These are phyloP conservation scores for Maudiozyma serrabonitensis DNA, from an alignment of 805 yeast genomes.

Conservation along the genomic window DNA sequence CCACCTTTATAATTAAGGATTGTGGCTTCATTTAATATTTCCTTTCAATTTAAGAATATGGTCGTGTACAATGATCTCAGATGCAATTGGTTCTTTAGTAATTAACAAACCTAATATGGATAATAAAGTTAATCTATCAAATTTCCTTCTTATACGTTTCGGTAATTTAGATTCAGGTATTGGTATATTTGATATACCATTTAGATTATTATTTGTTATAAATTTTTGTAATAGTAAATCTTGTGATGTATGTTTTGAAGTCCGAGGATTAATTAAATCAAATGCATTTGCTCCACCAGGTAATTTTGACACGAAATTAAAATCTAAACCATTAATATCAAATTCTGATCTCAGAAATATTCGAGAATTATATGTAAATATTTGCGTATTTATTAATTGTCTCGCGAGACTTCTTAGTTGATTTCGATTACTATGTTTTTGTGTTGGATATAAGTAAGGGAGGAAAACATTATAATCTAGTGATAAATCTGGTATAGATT, in stretches of 20 bases:
- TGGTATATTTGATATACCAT: slow-evolving; percentile 3
- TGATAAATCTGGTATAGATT: neutral
- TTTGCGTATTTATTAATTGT: neutral
- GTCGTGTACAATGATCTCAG: slow-evolving; percentile 1
- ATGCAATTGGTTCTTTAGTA: neutral
- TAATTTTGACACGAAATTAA: slow-evolving; percentile 8
- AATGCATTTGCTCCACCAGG: neutral
- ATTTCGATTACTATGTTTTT: neutral
- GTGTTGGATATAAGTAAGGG: neutral
- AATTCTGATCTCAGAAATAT: slow-evolving; percentile 10
- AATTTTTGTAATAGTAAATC: neutral
- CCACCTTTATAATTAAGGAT: neutral
- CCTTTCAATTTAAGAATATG: neutral
- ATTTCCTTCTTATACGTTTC: neutral
- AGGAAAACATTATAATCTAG: neutral
- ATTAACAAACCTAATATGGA: slow-evolving; percentile 1
- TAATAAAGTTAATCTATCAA: slow-evolving; percentile 1
- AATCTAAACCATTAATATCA: slow-evolving; percentile 17
- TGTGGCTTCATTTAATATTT: neutral
- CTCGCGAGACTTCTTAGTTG: neutral
- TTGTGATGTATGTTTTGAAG: neutral
- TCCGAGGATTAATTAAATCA: neutral
- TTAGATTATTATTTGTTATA: neutral
- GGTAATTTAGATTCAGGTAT: slow-evolving; percentile 4
- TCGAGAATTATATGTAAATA: slow-evolving; percentile 8